Conservation (phyloP, 345 rosid genomes). For the Psidium friedrichsthalianum region DNA sequence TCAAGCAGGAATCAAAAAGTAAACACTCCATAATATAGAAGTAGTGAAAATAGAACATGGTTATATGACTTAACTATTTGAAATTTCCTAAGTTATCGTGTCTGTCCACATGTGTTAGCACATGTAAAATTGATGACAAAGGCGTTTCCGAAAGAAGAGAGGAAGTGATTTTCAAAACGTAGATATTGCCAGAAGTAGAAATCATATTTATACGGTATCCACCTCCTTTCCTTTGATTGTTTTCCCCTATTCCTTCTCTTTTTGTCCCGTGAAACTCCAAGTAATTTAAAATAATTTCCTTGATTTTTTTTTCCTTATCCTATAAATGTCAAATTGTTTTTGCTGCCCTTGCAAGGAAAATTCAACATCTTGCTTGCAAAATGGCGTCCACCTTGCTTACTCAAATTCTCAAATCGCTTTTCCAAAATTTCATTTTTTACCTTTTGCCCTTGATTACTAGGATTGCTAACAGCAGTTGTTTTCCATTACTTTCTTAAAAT, state of each 20-base stretch:
- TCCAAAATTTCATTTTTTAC: background rate
- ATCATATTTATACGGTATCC: no score
- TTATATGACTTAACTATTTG: background rate
- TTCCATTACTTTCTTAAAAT: background rate
- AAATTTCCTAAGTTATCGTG: background rate
- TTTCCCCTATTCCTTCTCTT: no score
- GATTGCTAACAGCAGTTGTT: background rate
- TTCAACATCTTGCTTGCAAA: background rate
- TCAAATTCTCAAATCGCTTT: background rate
- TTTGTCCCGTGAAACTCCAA: no score
- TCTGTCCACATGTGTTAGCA: background rate
- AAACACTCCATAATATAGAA: background rate
- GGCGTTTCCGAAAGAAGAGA: background rate
- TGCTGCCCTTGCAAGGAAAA: slow-evolving; percentile 3
- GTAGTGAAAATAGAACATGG: background rate
- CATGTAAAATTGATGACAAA: background rate
- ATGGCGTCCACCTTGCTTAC: background rate
- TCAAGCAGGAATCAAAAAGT: background rate
- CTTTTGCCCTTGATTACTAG: background rate
- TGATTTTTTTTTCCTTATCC: background rate
- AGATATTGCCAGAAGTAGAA: background rate
- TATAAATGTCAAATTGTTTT: background rate
- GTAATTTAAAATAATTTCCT: background rate
- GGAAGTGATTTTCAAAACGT: background rate
- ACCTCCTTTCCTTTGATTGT: no score